These are phyloP conservation scores for Setaria italica DNA, from an alignment of 202 grass and related monocot species.

Conservation along the genomic window DNA sequence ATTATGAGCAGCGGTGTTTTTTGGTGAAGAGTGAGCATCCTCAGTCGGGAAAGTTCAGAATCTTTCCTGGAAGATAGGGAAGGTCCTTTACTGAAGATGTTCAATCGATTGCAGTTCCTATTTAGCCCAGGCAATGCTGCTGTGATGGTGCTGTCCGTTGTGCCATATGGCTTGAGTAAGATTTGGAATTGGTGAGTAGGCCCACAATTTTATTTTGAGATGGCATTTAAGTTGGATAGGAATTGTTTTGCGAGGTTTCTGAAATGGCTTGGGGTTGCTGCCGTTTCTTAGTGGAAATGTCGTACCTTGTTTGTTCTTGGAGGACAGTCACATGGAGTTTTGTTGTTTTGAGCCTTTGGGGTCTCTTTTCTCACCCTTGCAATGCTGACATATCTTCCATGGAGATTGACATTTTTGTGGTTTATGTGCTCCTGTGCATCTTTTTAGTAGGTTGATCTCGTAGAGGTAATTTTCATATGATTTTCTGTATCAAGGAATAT, in stretches of 20 bases:
- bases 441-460: neutral
- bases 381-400: neutral
- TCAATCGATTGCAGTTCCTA: neutral
- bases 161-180: neutral
- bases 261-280: neutral
- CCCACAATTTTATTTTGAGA: neutral
- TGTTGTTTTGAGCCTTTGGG: neutral
- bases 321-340: neutral
- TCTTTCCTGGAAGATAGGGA: conserved; percentile 2
- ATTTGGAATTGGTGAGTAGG: neutral
- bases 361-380: neutral
- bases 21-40: neutral
- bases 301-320: conserved; percentile 3
- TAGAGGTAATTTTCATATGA: neutral
- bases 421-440: neutral
- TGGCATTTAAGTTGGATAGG: neutral
- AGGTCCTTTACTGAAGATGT: neutral
- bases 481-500: neutral
- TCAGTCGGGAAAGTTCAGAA: neutral
- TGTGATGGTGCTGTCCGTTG: neutral
- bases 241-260: conserved; percentile 23
- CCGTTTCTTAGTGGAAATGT: neutral
- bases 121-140: neutral
- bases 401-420: neutral
- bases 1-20: neutral